Evolutionary conservation across 306 rosid species (phyloP).

Genomic region (Arachis hypogaea): DNA sequence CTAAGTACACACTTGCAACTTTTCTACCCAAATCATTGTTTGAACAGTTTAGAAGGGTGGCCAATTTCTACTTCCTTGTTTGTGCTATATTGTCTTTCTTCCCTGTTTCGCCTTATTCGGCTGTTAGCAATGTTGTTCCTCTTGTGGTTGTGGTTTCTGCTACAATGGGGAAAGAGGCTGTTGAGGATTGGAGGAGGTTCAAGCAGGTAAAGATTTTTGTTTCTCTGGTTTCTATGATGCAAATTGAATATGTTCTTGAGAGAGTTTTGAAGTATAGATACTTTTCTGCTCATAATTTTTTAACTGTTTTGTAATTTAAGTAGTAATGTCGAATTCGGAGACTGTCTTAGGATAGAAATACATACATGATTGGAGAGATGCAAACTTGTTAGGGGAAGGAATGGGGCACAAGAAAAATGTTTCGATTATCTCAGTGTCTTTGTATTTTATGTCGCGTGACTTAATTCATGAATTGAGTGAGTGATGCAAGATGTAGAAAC

Average conservation of each 20-base stretch:
- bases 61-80: slow-evolving; percentile 80
- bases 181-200: slow-evolving; percentile 81
- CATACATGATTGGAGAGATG: too few species aligned
- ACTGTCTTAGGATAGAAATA: too few species aligned
- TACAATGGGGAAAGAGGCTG: slow-evolving; percentile 78
- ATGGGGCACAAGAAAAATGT: too few species aligned
- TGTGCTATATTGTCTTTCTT: slow-evolving; percentile 76
- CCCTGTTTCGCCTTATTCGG: slow-evolving; percentile 77
- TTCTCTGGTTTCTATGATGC: background rate
- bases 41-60: slow-evolving; percentile 93
- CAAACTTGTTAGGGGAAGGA: too few species aligned
- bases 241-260: background rate
- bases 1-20: slow-evolving; percentile 71
- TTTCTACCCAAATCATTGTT: slow-evolving; percentile 84
- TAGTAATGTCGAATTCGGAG: slow-evolving; percentile 6
- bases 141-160: slow-evolving; percentile 80
- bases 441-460: too few species aligned
- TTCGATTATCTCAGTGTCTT: too few species aligned
- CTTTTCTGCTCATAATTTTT: background rate
- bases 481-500: slow-evolving; percentile 16
- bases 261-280: background rate
- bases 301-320: background rate
- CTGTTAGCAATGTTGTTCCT: slow-evolving; percentile 76
- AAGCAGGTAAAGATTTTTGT: slow-evolving; percentile 60
- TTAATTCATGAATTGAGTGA: background rate